A percentile compares a stretch with the other conserved stretches of the same genome.
Conservation (phyloP, 2,329 filamentous ascomycete genomes). For the Microdochium trichocladiopsis region DNA sequence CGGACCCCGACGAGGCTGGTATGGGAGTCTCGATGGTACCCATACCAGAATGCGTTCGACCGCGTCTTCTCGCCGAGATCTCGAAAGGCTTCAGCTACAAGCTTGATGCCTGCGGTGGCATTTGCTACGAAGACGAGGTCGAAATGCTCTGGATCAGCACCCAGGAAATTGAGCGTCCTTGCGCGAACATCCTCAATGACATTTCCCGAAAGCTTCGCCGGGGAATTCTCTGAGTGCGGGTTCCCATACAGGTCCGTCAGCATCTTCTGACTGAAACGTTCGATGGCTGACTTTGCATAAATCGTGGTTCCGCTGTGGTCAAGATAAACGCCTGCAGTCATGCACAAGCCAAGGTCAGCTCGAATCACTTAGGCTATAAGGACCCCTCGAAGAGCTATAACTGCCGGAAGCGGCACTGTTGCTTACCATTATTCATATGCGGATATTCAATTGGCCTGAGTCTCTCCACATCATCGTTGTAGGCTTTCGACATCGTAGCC, state of each 20-base stretch:
- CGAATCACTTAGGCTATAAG: too few species aligned
- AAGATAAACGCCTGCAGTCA: slow-evolving; percentile 38
- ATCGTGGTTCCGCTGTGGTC: slow-evolving; percentile 53
- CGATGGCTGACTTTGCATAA: slow-evolving; percentile 50
- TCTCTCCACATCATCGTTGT: slow-evolving; percentile 24
- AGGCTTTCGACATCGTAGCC: slow-evolving; percentile 16
- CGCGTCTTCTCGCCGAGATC: slow-evolving; percentile 41
- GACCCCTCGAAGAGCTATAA: too few species aligned
- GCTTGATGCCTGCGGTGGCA: slow-evolving; percentile 83
- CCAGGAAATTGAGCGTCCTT: slow-evolving; percentile 48
- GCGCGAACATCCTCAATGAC: slow-evolving; percentile 49
- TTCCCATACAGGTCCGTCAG: slow-evolving; percentile 56
- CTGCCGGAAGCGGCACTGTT: neutral
- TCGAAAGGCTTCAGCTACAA: slow-evolving; percentile 50
- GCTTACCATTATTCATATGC: slow-evolving; percentile 32
- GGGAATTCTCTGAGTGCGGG: slow-evolving; percentile 57
- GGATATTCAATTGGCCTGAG: slow-evolving; percentile 31
- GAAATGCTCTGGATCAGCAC: slow-evolving; percentile 49
- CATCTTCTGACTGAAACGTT: slow-evolving; percentile 48
- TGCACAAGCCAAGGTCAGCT: neutral
- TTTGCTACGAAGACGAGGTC: slow-evolving; percentile 81
- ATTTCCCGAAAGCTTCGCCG: slow-evolving; percentile 49
- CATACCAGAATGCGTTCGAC: slow-evolving; percentile 45
- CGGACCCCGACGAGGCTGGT: slow-evolving; percentile 64
- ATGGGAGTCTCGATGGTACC: slow-evolving; percentile 54